A percentile compares a stretch with the other conserved stretches of the same genome.
These are phyloP conservation scores for Xylaria sp. DNA, from an alignment of 2,329 filamentous ascomycete genomes.

Conservation along the genomic window DNA sequence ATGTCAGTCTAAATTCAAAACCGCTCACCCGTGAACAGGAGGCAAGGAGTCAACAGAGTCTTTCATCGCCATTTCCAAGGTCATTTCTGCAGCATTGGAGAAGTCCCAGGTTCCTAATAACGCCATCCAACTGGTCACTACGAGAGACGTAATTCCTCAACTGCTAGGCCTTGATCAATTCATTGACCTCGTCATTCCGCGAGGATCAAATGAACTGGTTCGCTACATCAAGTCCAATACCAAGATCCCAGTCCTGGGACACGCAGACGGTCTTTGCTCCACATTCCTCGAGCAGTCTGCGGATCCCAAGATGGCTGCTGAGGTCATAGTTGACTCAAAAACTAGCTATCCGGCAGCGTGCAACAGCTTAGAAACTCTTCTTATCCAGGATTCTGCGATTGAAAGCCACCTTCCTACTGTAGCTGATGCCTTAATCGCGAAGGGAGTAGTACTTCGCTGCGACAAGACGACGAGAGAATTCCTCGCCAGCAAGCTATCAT, in stretches of 20 bases:
- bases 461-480: conserved; percentile 75
- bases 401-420: conserved; percentile 74
- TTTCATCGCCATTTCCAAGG: conserved; percentile 88
- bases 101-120: conserved; percentile 80
- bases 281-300: conserved; percentile 86
- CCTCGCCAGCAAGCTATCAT: conserved; percentile 61
- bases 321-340: conserved; percentile 89
- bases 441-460: conserved; percentile 85
- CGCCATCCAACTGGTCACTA: conserved; percentile 93
- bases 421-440: conserved; percentile 76
- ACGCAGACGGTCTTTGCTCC: conserved; percentile 92
- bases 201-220: conserved; percentile 90
- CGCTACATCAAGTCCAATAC: conserved; percentile 89
- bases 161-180: conserved; percentile 86
- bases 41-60: conserved; percentile 96
- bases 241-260: conserved; percentile 93
- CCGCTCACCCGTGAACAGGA: conserved; percentile 56
- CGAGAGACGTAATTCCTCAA: conserved; percentile 87
- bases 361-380: conserved; percentile 91
- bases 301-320: conserved; percentile 74
- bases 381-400: conserved; percentile 80
- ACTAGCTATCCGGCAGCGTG: conserved; percentile 95
- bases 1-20: background rate
- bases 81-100: conserved; percentile 82
- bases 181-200: conserved; percentile 94